Percentiles rank a stretch among this genome's conserved stretches.
These are phyloP conservation scores for Euphrasia arctica DNA, from an alignment of 305 asterid genomes.

Conservation along the genomic window DNA sequence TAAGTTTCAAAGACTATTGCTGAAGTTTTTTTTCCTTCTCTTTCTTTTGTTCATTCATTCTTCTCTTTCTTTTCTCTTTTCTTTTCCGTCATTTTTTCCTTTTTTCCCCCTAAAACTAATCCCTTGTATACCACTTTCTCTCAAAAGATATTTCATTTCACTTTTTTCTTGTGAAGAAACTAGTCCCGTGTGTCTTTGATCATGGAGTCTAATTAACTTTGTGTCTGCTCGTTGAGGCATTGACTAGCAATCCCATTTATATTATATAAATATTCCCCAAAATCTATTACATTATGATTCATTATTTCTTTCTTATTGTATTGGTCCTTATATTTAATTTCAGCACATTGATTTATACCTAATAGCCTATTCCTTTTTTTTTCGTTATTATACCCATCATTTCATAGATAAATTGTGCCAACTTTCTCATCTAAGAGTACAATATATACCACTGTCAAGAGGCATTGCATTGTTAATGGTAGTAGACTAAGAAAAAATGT, in stretches of 20 bases:
- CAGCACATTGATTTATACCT: neutral
- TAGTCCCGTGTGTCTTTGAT: conserved; percentile 16
- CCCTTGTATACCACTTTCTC: conserved; percentile 9
- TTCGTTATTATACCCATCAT: neutral
- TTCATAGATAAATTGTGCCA: too few relatives aligned
- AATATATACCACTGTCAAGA: neutral
- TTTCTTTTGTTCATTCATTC: neutral
- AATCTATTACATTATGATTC: too few relatives aligned
- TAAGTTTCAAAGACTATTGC: conserved; percentile 50
- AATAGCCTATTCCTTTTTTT: neutral
- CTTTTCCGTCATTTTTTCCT: neutral
- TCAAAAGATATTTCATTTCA: conserved; percentile 12
- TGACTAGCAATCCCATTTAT: neutral
- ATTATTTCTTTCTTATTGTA: too few relatives aligned
- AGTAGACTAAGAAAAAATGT: conserved; percentile 11
- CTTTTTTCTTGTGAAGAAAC: conserved; percentile 14
- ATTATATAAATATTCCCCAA: neutral
- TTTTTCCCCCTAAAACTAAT: conserved; percentile 12
- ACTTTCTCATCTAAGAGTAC: too few relatives aligned
- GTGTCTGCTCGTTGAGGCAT: conserved; percentile 24
- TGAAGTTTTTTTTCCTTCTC: conserved; percentile 1
- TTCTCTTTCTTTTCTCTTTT: neutral
- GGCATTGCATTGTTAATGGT: conserved; percentile 14
- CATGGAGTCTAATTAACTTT: conserved; percentile 15
- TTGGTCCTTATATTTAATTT: too few relatives aligned